Evolutionary conservation across 1,139 yeast genomes (phyloP).

Genomic region (Yamadazyma sp.): DNA sequence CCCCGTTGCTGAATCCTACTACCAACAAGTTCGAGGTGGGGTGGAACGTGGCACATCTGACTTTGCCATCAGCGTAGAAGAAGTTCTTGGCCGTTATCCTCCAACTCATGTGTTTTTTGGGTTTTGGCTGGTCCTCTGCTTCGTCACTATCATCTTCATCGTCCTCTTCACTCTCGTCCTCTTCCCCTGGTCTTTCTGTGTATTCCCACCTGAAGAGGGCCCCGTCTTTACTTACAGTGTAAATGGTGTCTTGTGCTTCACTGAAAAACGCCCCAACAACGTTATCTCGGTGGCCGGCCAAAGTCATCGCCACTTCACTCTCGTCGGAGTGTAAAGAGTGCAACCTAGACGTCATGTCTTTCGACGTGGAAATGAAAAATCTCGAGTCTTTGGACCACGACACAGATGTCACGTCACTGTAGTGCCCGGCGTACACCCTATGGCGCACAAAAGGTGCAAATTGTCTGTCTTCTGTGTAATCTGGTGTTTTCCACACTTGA

Average conservation of each 20-base stretch:
- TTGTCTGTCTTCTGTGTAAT: slow-evolving; percentile 69
- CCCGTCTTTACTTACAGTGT: slow-evolving; percentile 92
- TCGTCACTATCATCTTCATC: slow-evolving; percentile 35
- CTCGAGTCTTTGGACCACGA: slow-evolving; percentile 92
- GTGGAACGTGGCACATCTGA: slow-evolving; percentile 84
- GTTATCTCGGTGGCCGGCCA: slow-evolving; percentile 91
- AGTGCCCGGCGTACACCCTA: slow-evolving; percentile 91
- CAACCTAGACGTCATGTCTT: slow-evolving; percentile 87
- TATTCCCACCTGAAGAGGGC: slow-evolving; percentile 93
- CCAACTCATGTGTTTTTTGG: slow-evolving; percentile 57
- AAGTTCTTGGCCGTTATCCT: slow-evolving; percentile 77
- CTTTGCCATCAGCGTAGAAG: slow-evolving; percentile 69
- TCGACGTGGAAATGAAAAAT: slow-evolving; percentile 81
- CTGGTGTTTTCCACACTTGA: slow-evolving; percentile 95
- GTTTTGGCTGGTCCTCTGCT: slow-evolving; percentile 22
- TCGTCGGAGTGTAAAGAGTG: slow-evolving; percentile 77
- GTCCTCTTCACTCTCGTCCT: slow-evolving; percentile 35
- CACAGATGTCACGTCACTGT: slow-evolving; percentile 72
- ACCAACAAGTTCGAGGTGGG: slow-evolving; percentile 66
- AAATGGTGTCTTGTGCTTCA: slow-evolving; percentile 80
- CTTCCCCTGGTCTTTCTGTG: slow-evolving; percentile 46
- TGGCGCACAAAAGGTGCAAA: slow-evolving; percentile 95
- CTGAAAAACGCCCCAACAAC: slow-evolving; percentile 87
- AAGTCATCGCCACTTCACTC: slow-evolving; percentile 76
- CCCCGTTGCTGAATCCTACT: slow-evolving; percentile 91